Base-by-base conservation (phyloP, 176 grass and related monocot species). In the Otatea glauca region DNA sequence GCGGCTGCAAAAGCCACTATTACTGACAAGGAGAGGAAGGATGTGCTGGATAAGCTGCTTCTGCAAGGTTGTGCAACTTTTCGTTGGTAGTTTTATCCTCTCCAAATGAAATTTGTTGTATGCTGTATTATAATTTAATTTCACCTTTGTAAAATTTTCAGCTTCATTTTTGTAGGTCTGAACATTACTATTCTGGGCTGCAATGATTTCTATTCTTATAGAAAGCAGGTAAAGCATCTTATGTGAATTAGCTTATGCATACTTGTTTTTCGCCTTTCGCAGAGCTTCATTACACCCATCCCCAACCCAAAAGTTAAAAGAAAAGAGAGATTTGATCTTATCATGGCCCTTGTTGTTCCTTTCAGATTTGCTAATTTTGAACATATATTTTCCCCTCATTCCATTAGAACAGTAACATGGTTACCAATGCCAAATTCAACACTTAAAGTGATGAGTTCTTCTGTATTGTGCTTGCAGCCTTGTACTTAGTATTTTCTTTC, bases 201-300 rank as follows among this genome's bases (percentile, higher is more conserved):
- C 80, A 99, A 99, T 85, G 93, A 96, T 89, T 99, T 99, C 81
- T 99, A 99, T 78, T 99, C 96, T 21, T 99, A 94, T 72, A 79
- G 96, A 84, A 96, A 83, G 51, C 93, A 99, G 96, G 96, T 99
- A 84, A 21, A 78, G 0, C n/a, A 67, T 88, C 16, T 65, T 77
- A 70, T 75, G 68, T 15, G 6, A 72, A 65, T 74, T 39, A 74
- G 27, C 23, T 76, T 91, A 25, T 6, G 11, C 49, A 48, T 48
- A 48, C 47, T 48, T 16, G n/a, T 71, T 4, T 63, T 69, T 38
- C 32, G 25, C 39, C 25, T 82, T 59, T 71, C 71, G 7, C 11
- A 12, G 3, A 83, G 61, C 72, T 38, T 60, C 39, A 81, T 29
- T 55, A 27, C 18, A 62, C 6, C 55, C 50, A 62, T 15, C 5